A percentile compares a stretch with the other conserved stretches of the same genome.
These are phyloP conservation scores for Scleromitrula shiraiana DNA, from an alignment of 2,329 filamentous ascomycete genomes.

Conservation along the genomic window DNA sequence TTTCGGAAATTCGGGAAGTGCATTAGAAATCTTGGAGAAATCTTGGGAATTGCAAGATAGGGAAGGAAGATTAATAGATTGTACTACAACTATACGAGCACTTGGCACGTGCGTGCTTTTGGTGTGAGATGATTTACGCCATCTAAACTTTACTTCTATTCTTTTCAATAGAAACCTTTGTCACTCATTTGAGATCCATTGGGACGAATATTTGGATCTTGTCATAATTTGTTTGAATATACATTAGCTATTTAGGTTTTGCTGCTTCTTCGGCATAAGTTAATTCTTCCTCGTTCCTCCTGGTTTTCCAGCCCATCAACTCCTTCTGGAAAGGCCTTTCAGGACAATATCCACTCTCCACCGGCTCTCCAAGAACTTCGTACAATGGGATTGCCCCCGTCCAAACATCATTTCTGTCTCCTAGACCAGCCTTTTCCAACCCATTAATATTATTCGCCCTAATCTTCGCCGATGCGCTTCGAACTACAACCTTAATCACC, in stretches of 20 bases:
- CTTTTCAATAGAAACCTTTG: too few relatives aligned
- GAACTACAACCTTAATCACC: slow-evolving; percentile 8
- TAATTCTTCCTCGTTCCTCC: background rate
- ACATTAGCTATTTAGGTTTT: background rate
- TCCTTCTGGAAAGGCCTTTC: background rate
- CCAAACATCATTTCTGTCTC: slow-evolving; percentile 26
- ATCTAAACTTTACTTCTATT: background rate
- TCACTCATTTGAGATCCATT: background rate
- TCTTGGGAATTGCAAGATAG: slow-evolving; percentile 12
- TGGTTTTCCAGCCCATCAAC: background rate
- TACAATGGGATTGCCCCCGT: slow-evolving; percentile 10
- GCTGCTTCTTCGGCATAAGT: background rate
- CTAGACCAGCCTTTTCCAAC: background rate
- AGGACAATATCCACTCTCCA: slow-evolving; percentile 2
- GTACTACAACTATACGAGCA: slow-evolving; percentile 1
- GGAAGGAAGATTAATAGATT: slow-evolving; percentile 10
- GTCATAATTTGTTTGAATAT: background rate
- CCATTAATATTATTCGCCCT: slow-evolving; percentile 6
- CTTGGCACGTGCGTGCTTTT: slow-evolving; percentile 12
- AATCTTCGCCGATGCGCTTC: slow-evolving; percentile 10
- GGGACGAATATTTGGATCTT: background rate
- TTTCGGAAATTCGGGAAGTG: slow-evolving; percentile 13
- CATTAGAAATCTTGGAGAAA: slow-evolving; percentile 13
- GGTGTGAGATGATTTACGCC: background rate
- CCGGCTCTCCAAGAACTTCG: background rate